Conservation (phyloP, 139 green algal genomes). For the Protoeuglena noctilucae region DNA sequence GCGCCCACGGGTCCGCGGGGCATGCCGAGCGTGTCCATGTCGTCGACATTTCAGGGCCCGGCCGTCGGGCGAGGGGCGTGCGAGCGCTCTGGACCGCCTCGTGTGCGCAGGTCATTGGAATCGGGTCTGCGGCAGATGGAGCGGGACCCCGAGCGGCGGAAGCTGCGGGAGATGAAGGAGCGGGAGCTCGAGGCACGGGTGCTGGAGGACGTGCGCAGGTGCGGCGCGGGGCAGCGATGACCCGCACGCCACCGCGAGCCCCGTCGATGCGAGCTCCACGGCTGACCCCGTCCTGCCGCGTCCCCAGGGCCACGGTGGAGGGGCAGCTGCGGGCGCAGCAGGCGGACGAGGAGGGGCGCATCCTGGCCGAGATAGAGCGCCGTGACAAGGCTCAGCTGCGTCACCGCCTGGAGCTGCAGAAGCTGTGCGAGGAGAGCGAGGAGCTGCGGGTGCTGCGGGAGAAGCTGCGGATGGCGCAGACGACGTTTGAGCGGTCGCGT, state of each 20-base stretch:
- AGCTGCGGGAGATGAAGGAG: background rate
- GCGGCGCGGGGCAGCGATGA: too few relatives aligned
- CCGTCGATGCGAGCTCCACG: too few relatives aligned
- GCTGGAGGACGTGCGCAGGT: too few relatives aligned
- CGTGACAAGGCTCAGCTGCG: background rate
- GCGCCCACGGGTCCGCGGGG: too few relatives aligned
- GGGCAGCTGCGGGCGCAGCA: background rate
- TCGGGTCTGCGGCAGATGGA: background rate
- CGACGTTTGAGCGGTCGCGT: constrained; percentile 5
- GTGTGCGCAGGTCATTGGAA: background rate
- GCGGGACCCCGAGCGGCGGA: background rate
- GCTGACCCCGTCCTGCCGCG: too few relatives aligned
- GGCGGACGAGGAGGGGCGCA: background rate
- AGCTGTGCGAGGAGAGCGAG: constrained; percentile 8
- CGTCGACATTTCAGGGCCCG: too few relatives aligned
- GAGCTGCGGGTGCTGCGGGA: constrained; percentile 20
- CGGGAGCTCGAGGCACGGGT: background rate
- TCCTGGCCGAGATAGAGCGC: background rate
- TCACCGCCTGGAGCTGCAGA: background rate
- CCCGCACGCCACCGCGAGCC: too few relatives aligned
- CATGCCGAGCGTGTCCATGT: too few relatives aligned
- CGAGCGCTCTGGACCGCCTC: too few relatives aligned
- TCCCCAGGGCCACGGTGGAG: too few relatives aligned
- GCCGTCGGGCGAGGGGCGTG: too few relatives aligned
- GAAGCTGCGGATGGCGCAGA: constrained; percentile 11